A percentile compares a stretch with the other conserved stretches of the same genome.
These are phyloP conservation scores for Erythrophleum ivorense DNA, from an alignment of 331 rosid species.

Conservation along the genomic window DNA sequence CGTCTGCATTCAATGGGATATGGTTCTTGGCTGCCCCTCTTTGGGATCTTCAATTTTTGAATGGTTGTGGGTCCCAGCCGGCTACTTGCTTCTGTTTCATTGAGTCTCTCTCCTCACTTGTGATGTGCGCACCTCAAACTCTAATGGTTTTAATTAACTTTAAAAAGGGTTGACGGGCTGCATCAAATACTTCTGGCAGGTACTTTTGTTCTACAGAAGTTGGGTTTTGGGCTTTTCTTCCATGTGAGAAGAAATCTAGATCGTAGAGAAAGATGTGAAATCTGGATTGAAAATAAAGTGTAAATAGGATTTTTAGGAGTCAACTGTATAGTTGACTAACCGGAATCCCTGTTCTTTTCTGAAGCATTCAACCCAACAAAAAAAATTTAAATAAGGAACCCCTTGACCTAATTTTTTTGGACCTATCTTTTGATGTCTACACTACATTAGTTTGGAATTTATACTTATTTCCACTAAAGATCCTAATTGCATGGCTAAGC, in stretches of 20 bases:
- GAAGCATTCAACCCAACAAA: not conserved
- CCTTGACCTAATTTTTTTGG: not conserved
- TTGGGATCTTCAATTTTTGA: slow-evolving; percentile 69
- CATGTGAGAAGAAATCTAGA: not conserved
- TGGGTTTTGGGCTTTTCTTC: slow-evolving; percentile 35
- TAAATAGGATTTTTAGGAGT: not conserved
- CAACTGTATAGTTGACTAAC: not conserved
- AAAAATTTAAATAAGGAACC: not conserved
- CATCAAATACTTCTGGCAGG: slow-evolving; percentile 72
- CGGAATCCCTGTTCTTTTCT: not conserved
- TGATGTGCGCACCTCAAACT: slow-evolving; percentile 57
- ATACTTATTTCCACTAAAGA: not conserved
- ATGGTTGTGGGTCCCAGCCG: slow-evolving; percentile 69
- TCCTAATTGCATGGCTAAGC: not conserved
- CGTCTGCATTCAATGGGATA: slow-evolving; percentile 69
- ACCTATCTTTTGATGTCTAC: not conserved
- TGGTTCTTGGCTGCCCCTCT: slow-evolving; percentile 63
- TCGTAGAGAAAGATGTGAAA: not conserved
- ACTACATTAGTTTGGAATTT: not conserved
- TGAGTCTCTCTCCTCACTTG: slow-evolving; percentile 65
- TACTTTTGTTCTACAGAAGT: slow-evolving; percentile 69
- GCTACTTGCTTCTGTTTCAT: slow-evolving; percentile 66
- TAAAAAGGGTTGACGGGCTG: slow-evolving; percentile 51
- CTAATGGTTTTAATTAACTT: slow-evolving; percentile 52
- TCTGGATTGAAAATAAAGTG: not conserved